These are phyloP conservation scores for Tritrichomonas musculus DNA, from an alignment of 208 protist genomes.

Conservation along the genomic window DNA sequence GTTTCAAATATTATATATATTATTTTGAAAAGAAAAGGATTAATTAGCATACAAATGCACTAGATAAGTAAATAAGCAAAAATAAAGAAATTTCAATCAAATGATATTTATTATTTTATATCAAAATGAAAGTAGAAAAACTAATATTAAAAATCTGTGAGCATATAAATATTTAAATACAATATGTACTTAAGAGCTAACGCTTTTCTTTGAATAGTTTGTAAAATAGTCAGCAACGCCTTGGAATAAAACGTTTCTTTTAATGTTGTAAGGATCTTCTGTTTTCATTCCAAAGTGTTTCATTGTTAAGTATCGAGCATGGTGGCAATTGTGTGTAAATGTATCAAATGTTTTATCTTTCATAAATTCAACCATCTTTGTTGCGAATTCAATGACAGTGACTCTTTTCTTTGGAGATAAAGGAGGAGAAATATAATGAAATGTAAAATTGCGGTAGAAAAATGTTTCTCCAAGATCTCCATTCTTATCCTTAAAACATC, in stretches of 20 bases:
- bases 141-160: neutral
- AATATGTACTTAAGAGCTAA: neutral
- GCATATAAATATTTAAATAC: neutral
- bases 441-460: neutral
- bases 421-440: neutral
- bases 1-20: neutral
- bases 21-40: neutral
- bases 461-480: neutral
- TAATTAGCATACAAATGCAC: neutral
- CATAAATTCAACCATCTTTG: neutral
- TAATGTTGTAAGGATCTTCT: neutral
- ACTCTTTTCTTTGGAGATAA: neutral
- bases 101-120: neutral
- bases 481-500: neutral
- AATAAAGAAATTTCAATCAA: neutral
- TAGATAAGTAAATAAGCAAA: neutral
- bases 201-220: neutral
- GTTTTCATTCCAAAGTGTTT: constrained; percentile 10
- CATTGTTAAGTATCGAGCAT: constrained; percentile 10
- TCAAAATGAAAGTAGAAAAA: neutral
- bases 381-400: neutral
- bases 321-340: neutral
- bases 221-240: neutral
- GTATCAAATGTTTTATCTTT: neutral
- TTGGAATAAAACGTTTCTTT: neutral